These are phyloP conservation scores for Cladosporium sp. DNA, from an alignment of 2,329 filamentous ascomycete species.

Conservation along the genomic window DNA sequence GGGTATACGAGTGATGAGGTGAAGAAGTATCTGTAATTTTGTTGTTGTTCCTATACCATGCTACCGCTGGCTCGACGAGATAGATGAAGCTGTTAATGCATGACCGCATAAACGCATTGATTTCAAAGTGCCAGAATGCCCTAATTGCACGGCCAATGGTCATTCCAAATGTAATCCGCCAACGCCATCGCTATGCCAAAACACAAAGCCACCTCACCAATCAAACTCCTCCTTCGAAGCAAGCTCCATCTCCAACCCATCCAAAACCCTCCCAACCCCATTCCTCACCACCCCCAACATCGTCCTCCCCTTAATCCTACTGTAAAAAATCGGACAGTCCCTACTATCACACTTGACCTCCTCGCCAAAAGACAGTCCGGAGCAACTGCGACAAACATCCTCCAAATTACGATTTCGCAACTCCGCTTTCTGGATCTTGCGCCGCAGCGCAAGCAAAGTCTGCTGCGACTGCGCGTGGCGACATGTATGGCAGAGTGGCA, in stretches of 20 bases:
- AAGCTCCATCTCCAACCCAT: conserved; percentile 34
- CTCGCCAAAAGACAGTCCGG: conserved; percentile 66
- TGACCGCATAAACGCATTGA: background rate
- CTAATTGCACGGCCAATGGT: no score
- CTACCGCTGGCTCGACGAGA: background rate
- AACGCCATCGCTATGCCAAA: background rate
- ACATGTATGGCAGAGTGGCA: conserved; percentile 58
- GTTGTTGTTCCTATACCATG: no score
- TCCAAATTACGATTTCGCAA: conserved; percentile 59
- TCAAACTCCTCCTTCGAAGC: conserved; percentile 16
- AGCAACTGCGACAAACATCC: conserved; percentile 73
- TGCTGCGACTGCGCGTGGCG: conserved; percentile 45
- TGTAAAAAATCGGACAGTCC: conserved; percentile 91
- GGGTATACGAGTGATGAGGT: conserved; percentile 41
- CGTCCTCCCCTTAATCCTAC: conserved; percentile 59
- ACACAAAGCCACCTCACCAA: conserved; percentile 18
- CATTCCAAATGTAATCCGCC: no score
- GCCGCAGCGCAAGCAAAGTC: conserved; percentile 61
- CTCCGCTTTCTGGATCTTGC: conserved; percentile 59
- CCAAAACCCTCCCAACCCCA: conserved; percentile 39
- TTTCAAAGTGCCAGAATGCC: background rate
- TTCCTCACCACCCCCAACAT: conserved; percentile 37
- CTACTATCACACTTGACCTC: conserved; percentile 82
- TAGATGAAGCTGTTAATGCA: background rate
- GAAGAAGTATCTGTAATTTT: conserved; percentile 21